These are phyloP conservation scores for Coprinopsis sp. DNA, from an alignment of 768 basidiomycete genomes.

Conservation along the genomic window DNA sequence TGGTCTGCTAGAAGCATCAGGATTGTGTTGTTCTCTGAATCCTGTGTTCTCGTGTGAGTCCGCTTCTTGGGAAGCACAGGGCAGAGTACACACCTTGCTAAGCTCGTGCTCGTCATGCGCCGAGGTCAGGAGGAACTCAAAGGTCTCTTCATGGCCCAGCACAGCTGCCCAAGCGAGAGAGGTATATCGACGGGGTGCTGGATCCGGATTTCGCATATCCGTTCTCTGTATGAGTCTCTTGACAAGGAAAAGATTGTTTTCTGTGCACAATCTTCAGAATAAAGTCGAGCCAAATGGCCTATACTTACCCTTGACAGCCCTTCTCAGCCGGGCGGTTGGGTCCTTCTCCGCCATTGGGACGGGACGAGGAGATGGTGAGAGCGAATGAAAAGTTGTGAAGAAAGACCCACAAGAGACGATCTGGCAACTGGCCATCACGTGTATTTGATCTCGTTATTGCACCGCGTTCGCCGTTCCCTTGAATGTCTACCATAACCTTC, in stretches of 20 bases:
- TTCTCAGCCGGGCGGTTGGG: slow-evolving; percentile 64
- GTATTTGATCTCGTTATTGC: slow-evolving; percentile 2
- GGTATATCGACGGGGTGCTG: slow-evolving; percentile 68
- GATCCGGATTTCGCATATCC: slow-evolving; percentile 90
- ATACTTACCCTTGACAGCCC: slow-evolving; percentile 70
- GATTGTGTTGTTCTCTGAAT: slow-evolving; percentile 89
- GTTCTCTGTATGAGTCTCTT: slow-evolving; percentile 80
- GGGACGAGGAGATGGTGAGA: slow-evolving; percentile 14
- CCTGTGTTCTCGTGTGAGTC: slow-evolving; percentile 41
- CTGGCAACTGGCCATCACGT: slow-evolving; percentile 7
- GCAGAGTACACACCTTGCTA: slow-evolving; percentile 61
- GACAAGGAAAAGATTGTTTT: slow-evolving; percentile 93
- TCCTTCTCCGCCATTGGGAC: slow-evolving; percentile 78
- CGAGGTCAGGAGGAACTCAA: slow-evolving; percentile 79
- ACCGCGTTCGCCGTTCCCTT: slow-evolving; percentile 3
- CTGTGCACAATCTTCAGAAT: slow-evolving; percentile 35
- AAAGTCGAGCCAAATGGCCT: background rate
- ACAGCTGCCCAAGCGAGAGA: slow-evolving; percentile 91
- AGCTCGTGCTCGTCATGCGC: slow-evolving; percentile 94
- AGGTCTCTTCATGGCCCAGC: slow-evolving; percentile 86
- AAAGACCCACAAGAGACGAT: slow-evolving; percentile 2
- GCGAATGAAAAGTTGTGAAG: slow-evolving; percentile 2
- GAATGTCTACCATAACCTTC: slow-evolving; percentile 11
- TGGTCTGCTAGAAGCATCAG: slow-evolving; percentile 90
- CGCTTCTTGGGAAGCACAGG: background rate